Evolutionary conservation across 257 asterid genomes (phyloP), one percentile per base, ranked within the genome.

Genomic region (Agastache rugosa): DNA sequence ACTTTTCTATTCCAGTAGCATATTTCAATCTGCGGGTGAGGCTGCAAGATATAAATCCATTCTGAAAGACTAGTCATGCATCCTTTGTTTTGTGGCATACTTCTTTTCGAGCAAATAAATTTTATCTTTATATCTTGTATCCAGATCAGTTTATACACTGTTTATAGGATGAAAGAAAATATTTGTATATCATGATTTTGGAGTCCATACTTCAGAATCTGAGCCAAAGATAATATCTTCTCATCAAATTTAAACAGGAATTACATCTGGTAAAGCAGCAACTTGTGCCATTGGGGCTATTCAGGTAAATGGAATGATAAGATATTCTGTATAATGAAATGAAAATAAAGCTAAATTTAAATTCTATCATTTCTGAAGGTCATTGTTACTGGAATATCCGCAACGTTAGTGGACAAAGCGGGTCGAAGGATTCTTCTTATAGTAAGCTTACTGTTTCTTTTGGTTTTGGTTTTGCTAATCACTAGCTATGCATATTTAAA

Each of bases 361-460:
- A 27, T 72, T 42, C n/a, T 51, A 20, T 76, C 25, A 31, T 50
- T 60, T 71, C 34, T 48, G 56, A 72, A 91, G 98, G 96, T 87
- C 55, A 29, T 93, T 76, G 94, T 82, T 67, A 89, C 96, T 69
- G 97, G 84, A 56, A 78, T 89, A 68, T 76, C 97, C 2, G 72
- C 93, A 61, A 70, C 84, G 53, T 66, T 93, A 84, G 87, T 86
- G 75, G 98, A 93, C 83, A 88, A 76, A 81, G 87, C 91, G 0
- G 98, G 98, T 53, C 94, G 98, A 51, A 83, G 96, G 81, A 82
- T 88, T 77, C 97, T 93, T 75, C 97, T 91, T 67, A 79, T 88
- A 7, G 97, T 93, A 80, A 11, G 92, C 80, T 6, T 54, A 9
- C 48, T 22, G n/a, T 53, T 50, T 35, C 50, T 29, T 45, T 14